Evolutionary conservation across 129 eudicot genomes (phyloP).

Genomic region (Silybum marianum): DNA sequence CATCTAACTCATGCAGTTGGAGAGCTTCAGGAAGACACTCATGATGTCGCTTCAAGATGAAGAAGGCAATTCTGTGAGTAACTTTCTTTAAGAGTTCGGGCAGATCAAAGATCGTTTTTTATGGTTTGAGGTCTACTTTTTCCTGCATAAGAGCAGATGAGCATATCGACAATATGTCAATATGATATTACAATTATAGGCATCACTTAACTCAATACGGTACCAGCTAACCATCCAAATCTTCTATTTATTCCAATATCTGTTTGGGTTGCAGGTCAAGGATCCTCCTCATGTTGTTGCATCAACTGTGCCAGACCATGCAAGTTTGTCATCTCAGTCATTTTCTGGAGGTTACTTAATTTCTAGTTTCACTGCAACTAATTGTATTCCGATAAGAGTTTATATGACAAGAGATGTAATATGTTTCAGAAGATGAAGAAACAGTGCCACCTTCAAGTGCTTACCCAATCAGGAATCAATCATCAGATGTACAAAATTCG

Average conservation of each 20-base stretch:
- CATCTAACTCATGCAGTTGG: conserved; percentile 62
- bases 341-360: conserved; percentile 41
- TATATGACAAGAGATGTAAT: not conserved
- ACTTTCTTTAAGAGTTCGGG: not conserved
- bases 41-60: conserved; percentile 95
- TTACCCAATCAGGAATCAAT: conserved; percentile 55
- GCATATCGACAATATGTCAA: not conserved
- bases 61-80: conserved; percentile 73
- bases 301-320: conserved; percentile 19
- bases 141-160: conserved; percentile 3
- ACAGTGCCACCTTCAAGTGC: conserved; percentile 45
- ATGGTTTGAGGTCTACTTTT: not conserved
- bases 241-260: conserved; percentile 5
- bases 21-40: conserved; percentile 86
- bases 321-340: conserved; percentile 44
- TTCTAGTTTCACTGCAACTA: conserved; percentile 3
- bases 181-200: not conserved
- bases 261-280: conserved; percentile 43
- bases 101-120: not conserved
- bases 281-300: conserved; percentile 31
- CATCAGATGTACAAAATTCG: conserved; percentile 55
- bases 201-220: not conserved
- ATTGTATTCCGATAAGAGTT: not conserved
- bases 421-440: conserved; percentile 53
- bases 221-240: not conserved